Evolutionary conservation across 768 basidiomycete species (phyloP), one percentile per base, ranked within the genome.

Genomic region (Naganishia randhawae): DNA sequence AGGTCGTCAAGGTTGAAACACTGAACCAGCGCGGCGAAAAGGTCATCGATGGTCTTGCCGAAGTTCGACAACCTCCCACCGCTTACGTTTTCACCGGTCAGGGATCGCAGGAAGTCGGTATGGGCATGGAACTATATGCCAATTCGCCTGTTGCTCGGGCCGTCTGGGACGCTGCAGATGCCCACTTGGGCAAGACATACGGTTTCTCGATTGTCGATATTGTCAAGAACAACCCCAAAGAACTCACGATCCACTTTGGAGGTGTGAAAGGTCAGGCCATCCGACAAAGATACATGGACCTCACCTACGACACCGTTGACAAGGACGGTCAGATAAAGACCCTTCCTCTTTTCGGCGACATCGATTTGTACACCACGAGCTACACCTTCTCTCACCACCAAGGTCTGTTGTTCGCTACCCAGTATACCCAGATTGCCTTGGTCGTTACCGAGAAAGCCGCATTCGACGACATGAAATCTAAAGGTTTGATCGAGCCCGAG

Each of bases 181-280:
- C 87, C 50, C 95, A 99, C 79, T 84, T 99, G 61, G 88, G 89
- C 53, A 88, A 91, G 31, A 92, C 94, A 5, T 97, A 99, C 75
- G 96, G 96, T 51, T 99, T 99, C 84, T 97, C 95, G 5, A 98
- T 99, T 78, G 84, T 97, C 75, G 94, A 99, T 79, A 96, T 99
- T 73, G 95, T 99, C 81, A 95, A 94, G 83, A 89, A 94, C 79
- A 97, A 98, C 79, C 94, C 95, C 22, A 96, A 93, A 84, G 88
- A 90, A 81, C 92, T 97, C 84, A 99, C 93, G 0, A 89, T 99
- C 73, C 95, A 99, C 81, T 99, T 99, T 73, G 96, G 96, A 83
- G 96, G 96, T 78, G 91, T 98, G 81, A 97, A 97, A 82, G 96
- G 96, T 45, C 95, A 98, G 78, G 94, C 88, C 2, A 98, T 98